Evolutionary conservation across 306 rosid species (phyloP), one percentile per base, ranked within the genome.

Genomic region (Casuarina equisetifolia): DNA sequence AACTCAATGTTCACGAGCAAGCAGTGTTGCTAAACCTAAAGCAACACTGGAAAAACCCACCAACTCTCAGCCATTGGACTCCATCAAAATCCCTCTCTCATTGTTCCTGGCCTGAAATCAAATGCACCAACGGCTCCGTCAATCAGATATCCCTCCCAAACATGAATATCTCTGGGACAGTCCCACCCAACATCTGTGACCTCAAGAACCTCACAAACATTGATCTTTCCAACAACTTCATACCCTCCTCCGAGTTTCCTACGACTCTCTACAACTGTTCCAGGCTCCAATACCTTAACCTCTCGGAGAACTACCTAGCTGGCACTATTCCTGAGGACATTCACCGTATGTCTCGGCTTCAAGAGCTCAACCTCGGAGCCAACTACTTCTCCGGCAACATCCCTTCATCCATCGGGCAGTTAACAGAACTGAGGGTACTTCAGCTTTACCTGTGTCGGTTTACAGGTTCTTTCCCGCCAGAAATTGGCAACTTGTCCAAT

Each of bases 131-230:
- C n/a, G 70, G 69, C 58, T 86, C 89, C 0, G 83, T 91, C 85
- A 89, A 90, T 36, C 32, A 51, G 25, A 49, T 88, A 2, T 0
- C 11, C 20, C 55, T 91, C 9, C 0, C 0, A 9, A 16, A 67
- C 52, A 3, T 3, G 5, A 74, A 70, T 57, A 78, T 93, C 69
- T 13, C 1, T 8, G 74, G 61, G 36, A 70, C 80, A 9, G 70
- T 93, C 39, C 97, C 96, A 7, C 13, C 87, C 69, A 88, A 89
- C 86, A 54, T 93, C 16, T 91, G 94, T 80, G 89, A 89, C 55
- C 90, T 93, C 73, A 81, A 44, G 44, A 93, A 89, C 36, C 96
- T 93, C 78, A 84, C 87, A 52, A 36, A 15, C 61, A 78, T 91
- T 72, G 76, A 86, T 67, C 83, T 87, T 77, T 68, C 39, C 15